Evolutionary conservation across 1,139 yeast species (phyloP).

Genomic region (Blastobotrys buckinghamii): DNA sequence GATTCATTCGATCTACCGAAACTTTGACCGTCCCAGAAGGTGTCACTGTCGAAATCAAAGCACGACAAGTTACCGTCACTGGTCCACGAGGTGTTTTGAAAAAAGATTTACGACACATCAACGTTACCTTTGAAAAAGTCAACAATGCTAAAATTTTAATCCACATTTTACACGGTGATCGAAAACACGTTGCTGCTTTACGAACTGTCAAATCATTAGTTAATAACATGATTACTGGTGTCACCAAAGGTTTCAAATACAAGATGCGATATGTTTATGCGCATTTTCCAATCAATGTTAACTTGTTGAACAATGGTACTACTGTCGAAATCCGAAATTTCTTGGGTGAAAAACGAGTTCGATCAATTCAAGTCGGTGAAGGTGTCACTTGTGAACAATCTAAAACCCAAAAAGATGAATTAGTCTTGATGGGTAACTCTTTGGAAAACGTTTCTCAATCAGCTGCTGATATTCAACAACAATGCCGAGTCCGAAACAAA

Average conservation of each 20-base stretch:
- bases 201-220: constrained; percentile 97
- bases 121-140: constrained; percentile 84
- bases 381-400: constrained; percentile 92
- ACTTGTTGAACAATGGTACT: constrained; percentile 71
- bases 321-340: constrained; percentile 97
- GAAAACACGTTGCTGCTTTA: constrained; percentile 99
- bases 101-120: constrained; percentile 92
- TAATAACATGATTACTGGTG: constrained; percentile 95
- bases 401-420: constrained; percentile 87
- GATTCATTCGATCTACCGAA: constrained; percentile 95
- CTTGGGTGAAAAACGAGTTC: constrained; percentile 97
- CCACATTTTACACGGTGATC: constrained; percentile 97
- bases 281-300: constrained; percentile 99
- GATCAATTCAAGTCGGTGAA: constrained; percentile 75
- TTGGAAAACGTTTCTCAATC: constrained; percentile 97
- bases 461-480: constrained; percentile 98
- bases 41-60: constrained; percentile 84
- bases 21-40: constrained; percentile 89
- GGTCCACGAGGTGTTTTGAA: constrained; percentile 98
- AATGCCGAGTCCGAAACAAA: constrained; percentile 99
- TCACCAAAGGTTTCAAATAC: constrained; percentile 98
- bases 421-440: constrained; percentile 90
- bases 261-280: constrained; percentile 99
- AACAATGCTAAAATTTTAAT: constrained; percentile 70
- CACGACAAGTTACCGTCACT: constrained; percentile 84